These are phyloP conservation scores for Capronia epimyces DNA, from an alignment of 2,329 filamentous ascomycete species.

Conservation along the genomic window DNA sequence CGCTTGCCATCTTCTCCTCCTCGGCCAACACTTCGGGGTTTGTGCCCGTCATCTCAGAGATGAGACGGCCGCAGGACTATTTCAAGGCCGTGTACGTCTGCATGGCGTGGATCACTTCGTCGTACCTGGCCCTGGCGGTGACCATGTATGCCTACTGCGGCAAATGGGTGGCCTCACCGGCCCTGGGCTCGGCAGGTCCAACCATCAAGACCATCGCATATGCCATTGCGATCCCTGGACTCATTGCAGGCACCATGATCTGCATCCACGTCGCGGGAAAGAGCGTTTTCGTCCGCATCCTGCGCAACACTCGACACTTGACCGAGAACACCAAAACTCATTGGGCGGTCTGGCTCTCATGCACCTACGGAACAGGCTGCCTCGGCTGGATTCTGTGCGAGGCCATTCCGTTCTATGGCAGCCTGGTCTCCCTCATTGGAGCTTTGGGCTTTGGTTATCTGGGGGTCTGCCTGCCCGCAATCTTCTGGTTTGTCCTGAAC, in stretches of 20 bases:
- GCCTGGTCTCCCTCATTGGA: conserved; percentile 46
- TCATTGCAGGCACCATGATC: conserved; percentile 31
- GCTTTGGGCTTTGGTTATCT: conserved; percentile 50
- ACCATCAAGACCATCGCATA: conserved; percentile 45
- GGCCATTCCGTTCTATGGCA: conserved; percentile 53
- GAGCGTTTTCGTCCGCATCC: conserved; percentile 52
- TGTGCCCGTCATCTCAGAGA: conserved; percentile 38
- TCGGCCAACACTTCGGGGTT: conserved; percentile 33
- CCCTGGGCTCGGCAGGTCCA: conserved; percentile 43
- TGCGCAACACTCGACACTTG: conserved; percentile 48
- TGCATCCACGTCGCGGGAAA: conserved; percentile 46
- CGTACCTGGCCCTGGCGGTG: conserved; percentile 37
- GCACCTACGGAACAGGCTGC: conserved; percentile 1
- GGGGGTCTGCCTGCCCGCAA: conserved; percentile 45
- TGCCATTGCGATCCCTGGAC: conserved; percentile 35
- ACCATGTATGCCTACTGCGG: conserved; percentile 47
- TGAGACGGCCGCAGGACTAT: conserved; percentile 36
- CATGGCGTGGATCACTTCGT: conserved; percentile 33
- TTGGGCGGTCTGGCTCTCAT: conserved; percentile 47
- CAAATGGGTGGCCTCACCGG: conserved; percentile 44
- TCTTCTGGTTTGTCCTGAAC: conserved; percentile 48
- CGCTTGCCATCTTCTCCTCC: conserved; percentile 32
- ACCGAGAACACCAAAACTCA: conserved; percentile 48
- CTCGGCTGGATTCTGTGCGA: conserved; percentile 45
- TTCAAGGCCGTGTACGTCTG: conserved; percentile 33